Base-by-base conservation (phyloP, 2,329 filamentous ascomycete genomes). In the Hysterium pulicare region DNA sequence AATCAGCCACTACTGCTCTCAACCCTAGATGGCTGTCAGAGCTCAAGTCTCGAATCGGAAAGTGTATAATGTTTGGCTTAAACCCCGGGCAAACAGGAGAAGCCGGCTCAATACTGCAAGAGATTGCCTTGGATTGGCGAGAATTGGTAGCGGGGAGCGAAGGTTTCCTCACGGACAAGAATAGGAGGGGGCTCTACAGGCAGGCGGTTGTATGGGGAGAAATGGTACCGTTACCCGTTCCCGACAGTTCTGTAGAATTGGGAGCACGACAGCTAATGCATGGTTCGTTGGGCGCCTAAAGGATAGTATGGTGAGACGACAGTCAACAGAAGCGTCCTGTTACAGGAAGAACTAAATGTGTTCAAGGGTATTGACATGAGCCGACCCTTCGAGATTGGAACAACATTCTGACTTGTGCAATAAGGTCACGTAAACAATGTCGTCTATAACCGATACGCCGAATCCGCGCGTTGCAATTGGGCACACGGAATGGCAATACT, bases 351-450 rank as follows among this genome's bases (percentile, higher is more conserved):
- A 30, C 32, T 46, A 57, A 47, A 33, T 16, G 23, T 15, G 38
- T 31, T 40, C 45, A 46, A 50, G 47, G 51, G 52, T 50, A 50
- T 38, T 37, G 15, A 22, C 28, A 28, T 23, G 38, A 15, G 32
- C 33, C 36, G 34, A 40, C 11, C 41, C 20, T 44, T 41, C 33
- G 16, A 22, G 24, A 5, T 10, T 37, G 4, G 32, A 26, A 59
- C 6, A 39, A 33, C 42, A 44, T 33, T 6, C 26, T 23, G 26
- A 37, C 71, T n/a, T 48, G 35, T 43, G 38, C 41, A 28, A 13
- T 31, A 40, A 82, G 80, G 82, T 37, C 89, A 95, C 65, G 85
- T 95, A 37, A 95, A 95, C 64, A 95, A 95, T 55, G 83, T 90
- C 48, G 81, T 79, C 51, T 95, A 95, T 66, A 83, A 86, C 54